phyloP scores from a whole-genome alignment of 768 basidiomycete species.

The Dentipellis fragilis region DNA sequence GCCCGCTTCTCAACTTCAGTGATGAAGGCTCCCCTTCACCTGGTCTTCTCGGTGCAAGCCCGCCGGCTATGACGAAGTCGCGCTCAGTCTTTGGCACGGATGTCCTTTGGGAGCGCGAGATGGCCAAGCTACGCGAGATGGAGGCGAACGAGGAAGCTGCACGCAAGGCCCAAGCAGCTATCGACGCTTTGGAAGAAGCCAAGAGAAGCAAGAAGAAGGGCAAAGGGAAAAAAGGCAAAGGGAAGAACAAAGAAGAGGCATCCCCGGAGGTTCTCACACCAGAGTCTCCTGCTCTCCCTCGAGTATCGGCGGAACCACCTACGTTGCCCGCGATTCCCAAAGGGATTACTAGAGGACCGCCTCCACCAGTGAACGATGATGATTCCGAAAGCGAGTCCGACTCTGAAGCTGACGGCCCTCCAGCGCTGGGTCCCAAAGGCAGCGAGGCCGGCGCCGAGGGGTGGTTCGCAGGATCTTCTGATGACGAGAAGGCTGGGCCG shows the following conservation, averaged over 20 bases:
- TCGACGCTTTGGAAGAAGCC: conserved; percentile 36
- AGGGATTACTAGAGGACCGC: conserved; percentile 19
- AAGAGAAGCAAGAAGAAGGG: conserved; percentile 25
- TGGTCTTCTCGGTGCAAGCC: background rate
- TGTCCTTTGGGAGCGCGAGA: conserved; percentile 85
- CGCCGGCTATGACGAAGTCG: conserved; percentile 23
- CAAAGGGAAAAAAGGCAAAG: conserved; percentile 34
- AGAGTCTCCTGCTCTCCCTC: conserved; percentile 1
- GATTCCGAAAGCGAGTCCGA: conserved; percentile 46
- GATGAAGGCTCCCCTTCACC: conserved; percentile 34
- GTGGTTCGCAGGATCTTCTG: conserved; percentile 43
- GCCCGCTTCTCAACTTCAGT: conserved; percentile 53
- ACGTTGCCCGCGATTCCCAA: conserved; percentile 27
- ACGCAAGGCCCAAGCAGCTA: conserved; percentile 37
- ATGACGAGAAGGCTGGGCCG: conserved; percentile 47
- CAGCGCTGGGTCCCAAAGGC: conserved; percentile 3
- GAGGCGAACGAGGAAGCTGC: conserved; percentile 58
- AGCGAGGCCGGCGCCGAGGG: conserved; percentile 8
- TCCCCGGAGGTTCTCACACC: conserved; percentile 1
- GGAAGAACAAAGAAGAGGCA: conserved; percentile 36
- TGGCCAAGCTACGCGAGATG: conserved; percentile 69
- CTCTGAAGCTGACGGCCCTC: conserved; percentile 10
- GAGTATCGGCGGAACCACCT: conserved; percentile 15
- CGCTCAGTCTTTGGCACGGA: conserved; percentile 92
- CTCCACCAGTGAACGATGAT: conserved; percentile 29